These are phyloP conservation scores for Porphyrellus sp. DNA, from an alignment of 1,284 basidiomycete genomes.

Conservation along the genomic window DNA sequence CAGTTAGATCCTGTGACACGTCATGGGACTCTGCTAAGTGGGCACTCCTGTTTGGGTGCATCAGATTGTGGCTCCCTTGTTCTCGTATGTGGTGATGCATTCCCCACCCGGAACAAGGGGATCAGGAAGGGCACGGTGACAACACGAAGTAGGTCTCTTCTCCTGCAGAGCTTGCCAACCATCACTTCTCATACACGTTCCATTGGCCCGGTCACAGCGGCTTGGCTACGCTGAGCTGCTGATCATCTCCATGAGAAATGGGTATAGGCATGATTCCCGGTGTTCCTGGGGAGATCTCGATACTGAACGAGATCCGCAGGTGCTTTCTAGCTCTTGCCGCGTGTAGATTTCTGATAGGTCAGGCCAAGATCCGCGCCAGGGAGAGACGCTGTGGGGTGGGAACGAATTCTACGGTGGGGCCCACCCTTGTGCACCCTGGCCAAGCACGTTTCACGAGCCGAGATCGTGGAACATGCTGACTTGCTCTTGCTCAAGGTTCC, in stretches of 20 bases:
- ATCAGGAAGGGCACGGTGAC: conserved; percentile 25
- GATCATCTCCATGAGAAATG: conserved; percentile 14
- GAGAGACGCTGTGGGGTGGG: conserved; percentile 20
- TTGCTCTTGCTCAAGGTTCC: not conserved
- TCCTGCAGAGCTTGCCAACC: not conserved
- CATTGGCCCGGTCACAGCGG: not conserved
- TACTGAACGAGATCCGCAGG: conserved; percentile 10
- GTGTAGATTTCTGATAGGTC: not conserved
- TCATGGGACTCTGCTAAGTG: conserved; percentile 8
- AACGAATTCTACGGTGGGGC: conserved; percentile 3
- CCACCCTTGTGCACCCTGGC: not conserved
- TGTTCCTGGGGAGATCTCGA: conserved; percentile 2
- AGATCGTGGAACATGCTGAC: not conserved
- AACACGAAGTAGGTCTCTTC: conserved; percentile 41
- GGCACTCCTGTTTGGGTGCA: not conserved
- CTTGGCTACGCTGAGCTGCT: conserved; percentile 42
- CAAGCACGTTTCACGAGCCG: not conserved
- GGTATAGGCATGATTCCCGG: not conserved
- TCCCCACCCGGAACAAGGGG: conserved; percentile 22
- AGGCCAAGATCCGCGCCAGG: not conserved
- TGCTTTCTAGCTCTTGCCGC: not conserved
- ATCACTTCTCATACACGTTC: not conserved
- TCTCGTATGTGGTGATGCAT: not conserved
- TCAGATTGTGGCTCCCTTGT: not conserved
- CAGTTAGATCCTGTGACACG: not conserved